Base-by-base conservation (phyloP, 306 rosid genomes). In the Prunus armeniaca region DNA sequence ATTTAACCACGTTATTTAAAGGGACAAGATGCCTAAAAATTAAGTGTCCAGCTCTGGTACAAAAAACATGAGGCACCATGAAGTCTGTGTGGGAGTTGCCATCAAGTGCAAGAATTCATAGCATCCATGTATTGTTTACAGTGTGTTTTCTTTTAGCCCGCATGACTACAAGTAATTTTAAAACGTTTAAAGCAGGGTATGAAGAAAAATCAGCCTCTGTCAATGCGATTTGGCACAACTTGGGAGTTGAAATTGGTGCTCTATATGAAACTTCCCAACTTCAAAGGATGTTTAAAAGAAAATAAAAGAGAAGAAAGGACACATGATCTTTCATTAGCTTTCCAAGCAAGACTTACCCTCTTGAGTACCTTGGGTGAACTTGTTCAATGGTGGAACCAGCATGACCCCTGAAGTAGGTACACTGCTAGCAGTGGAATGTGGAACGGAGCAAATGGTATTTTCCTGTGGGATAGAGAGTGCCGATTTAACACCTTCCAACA, bases 301-400 rank as follows among this genome's bases (percentile, higher is more conserved):
- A 61, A 22, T 10, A 28, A 58, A 46, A 24, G 1, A 67, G 7
- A 61, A 22, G 18, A 55, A 19, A 17, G 41, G 28, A 28, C 0
- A 5, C 45, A 20, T 63, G 18, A 56, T 43, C 11, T 27, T 63
- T 54, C 47, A 17, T 51, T 43, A 12, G 45, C 15, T 78, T 11
- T 74, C 32, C 80, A 20, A 75, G 83, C 66, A 79, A 62, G 71
- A 89, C 93, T 90, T 79, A 94, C 98, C 95, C 64, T 74, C 85
- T 67, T 80, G 88, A 80, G 60, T 57, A 18, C 86, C 82, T 47
- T 72, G 85, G 76, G 71, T 34, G 72, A 47, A 70, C 74, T 82
- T 87, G 73, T 60, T 82, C 73, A 20, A 76, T 60, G 57, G 58
- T 56, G 88, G 82, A 71, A 73, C 77, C 9, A 74, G 75, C 80